These are phyloP conservation scores for Quercus aquifolioides DNA, from an alignment of 306 rosid species.

Conservation along the genomic window DNA sequence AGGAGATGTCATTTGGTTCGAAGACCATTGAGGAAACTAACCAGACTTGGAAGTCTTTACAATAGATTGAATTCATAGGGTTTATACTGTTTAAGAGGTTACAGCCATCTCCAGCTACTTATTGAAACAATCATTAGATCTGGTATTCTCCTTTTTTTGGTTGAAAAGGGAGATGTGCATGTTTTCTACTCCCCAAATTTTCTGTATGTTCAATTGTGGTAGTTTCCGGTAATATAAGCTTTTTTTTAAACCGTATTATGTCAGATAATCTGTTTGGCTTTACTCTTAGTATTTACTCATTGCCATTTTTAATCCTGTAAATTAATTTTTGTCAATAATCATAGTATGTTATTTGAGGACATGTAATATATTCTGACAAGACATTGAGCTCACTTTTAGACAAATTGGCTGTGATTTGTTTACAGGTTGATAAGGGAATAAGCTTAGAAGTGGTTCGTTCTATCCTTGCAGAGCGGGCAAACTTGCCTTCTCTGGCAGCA, in stretches of 20 bases:
- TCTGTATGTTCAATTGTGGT: not conserved
- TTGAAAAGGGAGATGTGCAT: not conserved
- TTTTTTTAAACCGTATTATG: not conserved
- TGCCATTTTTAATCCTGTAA: no score
- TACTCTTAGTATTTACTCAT: no score
- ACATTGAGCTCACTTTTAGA: not conserved
- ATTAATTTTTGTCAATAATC: not conserved
- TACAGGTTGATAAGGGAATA: conserved; percentile 83
- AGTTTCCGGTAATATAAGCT: not conserved
- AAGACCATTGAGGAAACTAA: not conserved
- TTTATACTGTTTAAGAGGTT: no score
- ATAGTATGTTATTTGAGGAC: not conserved
- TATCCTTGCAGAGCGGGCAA: conserved; percentile 72
- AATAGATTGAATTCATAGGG: not conserved
- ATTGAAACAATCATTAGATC: not conserved
- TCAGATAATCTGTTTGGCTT: not conserved
- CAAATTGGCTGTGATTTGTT: conserved; percentile 2
- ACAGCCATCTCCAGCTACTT: not conserved
- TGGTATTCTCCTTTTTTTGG: not conserved
- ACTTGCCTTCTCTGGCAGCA: conserved; percentile 72
- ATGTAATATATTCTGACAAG: not conserved
- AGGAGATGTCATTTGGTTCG: not conserved
- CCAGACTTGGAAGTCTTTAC: not conserved
- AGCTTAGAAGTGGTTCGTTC: conserved; percentile 80
- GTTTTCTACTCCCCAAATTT: not conserved